Conservation (phyloP, 495 filamentous ascomycete genomes). For the Xylaria longipes region DNA sequence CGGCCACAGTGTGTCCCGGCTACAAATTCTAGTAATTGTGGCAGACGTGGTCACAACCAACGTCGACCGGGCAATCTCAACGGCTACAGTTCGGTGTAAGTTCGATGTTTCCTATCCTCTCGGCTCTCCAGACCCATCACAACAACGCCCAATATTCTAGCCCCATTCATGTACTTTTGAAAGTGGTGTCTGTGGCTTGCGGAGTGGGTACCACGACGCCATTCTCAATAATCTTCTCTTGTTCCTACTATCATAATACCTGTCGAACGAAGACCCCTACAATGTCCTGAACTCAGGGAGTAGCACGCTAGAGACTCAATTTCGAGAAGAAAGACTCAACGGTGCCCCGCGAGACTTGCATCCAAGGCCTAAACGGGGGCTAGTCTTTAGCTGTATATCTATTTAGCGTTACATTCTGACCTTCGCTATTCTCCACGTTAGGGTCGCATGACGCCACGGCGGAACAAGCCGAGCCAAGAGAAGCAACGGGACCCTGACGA, state of each 20-base stretch:
- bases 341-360: background rate
- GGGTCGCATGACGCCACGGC: background rate
- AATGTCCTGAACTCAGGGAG: background rate
- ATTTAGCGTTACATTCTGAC: background rate
- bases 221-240: constrained; percentile 1
- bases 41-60: background rate
- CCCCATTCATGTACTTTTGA: background rate
- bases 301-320: background rate
- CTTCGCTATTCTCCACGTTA: background rate
- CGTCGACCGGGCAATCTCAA: background rate
- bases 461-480: background rate
- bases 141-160: background rate
- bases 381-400: background rate
- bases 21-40: background rate
- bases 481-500: background rate
- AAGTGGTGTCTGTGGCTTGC: background rate
- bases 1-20: background rate
- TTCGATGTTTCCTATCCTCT: background rate
- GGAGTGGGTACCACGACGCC: background rate
- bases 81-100: background rate
- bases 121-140: background rate
- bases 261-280: background rate
- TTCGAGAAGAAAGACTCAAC: background rate
- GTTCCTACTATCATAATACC: background rate
- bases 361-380: background rate